Base-by-base conservation (phyloP, 2,329 filamentous ascomycete species). In the Fusarium aywerte region DNA sequence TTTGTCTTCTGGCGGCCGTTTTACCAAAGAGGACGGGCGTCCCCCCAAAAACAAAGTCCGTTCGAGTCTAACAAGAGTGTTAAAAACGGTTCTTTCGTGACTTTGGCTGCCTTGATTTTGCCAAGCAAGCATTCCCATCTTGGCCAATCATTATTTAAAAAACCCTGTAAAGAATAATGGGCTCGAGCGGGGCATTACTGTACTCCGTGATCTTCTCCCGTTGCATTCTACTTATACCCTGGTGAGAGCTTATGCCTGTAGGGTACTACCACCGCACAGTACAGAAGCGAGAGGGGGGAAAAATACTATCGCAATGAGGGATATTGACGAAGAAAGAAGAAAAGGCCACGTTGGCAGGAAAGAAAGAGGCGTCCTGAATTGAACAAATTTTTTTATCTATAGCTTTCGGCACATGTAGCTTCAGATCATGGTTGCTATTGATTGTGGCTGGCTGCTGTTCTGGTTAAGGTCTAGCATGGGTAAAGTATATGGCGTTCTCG, bases 361-460 rank as follows among this genome's bases (percentile, higher is more conserved):
- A 36, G 35, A 50, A 61, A 51, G 36, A 57, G 62, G 56, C 45
- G 50, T 49, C 43, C 42, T 39, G 32, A 63, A 12, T 40, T 58
- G 56, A 44, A 49, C 6, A 48, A 48, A 21, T 36, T 18, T 10
- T 36, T 10, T 35, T 36, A 42, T 27, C 23, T 40, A 20, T 43
- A 65, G 43, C 31, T 65, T 31, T 39, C 60, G 43, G 57, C 36
- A 66, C 39, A 35, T 60, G 47, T 35, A 54, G 40, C 29, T 11
- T 44, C 42, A 39, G 49, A 51, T 40, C 36, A 35, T 40, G 50
- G 39, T 51, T 68, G 47, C 29, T 58, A 43, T 59, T 33, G 51
- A 68, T 27, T 50, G 64, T 67, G 65, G 65, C 65, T 67, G 64
- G 65, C 65, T 67, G 54, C 27, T 67, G 64, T 44, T 53, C 59